Evolutionary conservation across 306 rosid species (phyloP), one percentile per base, ranked within the genome.

Genomic region (Geum urbanum): DNA sequence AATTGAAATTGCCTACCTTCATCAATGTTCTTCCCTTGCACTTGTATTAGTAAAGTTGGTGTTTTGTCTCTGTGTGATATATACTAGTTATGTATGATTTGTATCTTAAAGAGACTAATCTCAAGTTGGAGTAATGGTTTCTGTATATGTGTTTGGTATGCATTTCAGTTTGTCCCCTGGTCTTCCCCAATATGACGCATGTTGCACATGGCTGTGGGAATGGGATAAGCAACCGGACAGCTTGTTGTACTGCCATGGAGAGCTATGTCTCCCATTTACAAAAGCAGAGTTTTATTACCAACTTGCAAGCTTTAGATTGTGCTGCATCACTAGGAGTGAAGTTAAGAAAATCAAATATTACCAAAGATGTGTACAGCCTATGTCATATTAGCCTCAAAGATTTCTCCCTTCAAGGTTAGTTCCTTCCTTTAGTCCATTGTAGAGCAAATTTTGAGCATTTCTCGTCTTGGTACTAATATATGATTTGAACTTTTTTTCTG

Each of bases 391-490:
- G 89, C 82, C 99, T 91, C 20, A 91, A 88, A 77, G 96, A 91
- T 82, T 94, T 91, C 81, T 94, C 99, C 63, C 95, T 89, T 47
- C 99, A 94, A 94, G 99, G 99, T 91, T 84, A 48, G 80, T 79
- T 47, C 66, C 37, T 9, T 52, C 77, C 47, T 81, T 57, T 54
- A 22, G 15, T 77, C 40, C 18, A 27, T 39, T 72, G 70, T 44
- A 45, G 70, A 54, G 66, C 64, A 32, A 44, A 61, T 48, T 37
- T 54, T 53, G 14, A 61, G 20, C 75, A 49, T 62, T 72, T 47
- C 35, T 72, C 53, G 9, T 62, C 27, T 51, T 71, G 49, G 72
- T 84, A 54, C 74, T 88, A 72, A 87, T 79, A n/a, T 55, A 13
- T 54, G 22, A 57, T 72, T 73, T 69, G 72, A 24, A 76, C 43